phyloP scores from a whole-genome alignment of 75 land plant species.

The Azolla pinnata region DNA sequence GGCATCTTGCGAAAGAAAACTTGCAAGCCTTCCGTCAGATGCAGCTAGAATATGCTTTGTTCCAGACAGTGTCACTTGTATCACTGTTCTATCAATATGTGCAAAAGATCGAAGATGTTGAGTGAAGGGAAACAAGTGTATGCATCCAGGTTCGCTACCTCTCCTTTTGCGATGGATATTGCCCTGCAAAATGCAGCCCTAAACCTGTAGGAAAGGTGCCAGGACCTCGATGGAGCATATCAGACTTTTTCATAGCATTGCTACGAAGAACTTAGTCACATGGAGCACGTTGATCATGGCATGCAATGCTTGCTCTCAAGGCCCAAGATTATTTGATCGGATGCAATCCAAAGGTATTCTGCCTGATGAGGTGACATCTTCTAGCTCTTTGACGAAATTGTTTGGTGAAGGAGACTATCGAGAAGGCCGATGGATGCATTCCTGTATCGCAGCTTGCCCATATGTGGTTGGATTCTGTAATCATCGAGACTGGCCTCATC shows the following conservation, averaged over 20 bases:
- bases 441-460: too few relatives aligned
- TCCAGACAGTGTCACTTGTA: background rate
- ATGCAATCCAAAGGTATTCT: slow-evolving; percentile 36
- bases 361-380: slow-evolving; percentile 49
- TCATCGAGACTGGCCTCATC: too few relatives aligned
- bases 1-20: too few relatives aligned
- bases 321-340: slow-evolving; percentile 36
- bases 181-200: too few relatives aligned
- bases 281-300: background rate
- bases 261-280: background rate
- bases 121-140: background rate
- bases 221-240: background rate
- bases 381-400: slow-evolving; percentile 16
- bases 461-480: too few relatives aligned
- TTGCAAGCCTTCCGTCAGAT: too few relatives aligned
- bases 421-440: too few relatives aligned
- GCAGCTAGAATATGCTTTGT: background rate
- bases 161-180: too few relatives aligned
- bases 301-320: background rate
- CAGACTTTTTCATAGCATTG: background rate
- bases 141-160: too few relatives aligned
- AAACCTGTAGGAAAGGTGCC: background rate
- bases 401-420: background rate
- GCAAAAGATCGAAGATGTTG: background rate
- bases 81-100: background rate